These are phyloP conservation scores for Penicillium daleae DNA, from an alignment of 495 filamentous ascomycete genomes.

Conservation along the genomic window DNA sequence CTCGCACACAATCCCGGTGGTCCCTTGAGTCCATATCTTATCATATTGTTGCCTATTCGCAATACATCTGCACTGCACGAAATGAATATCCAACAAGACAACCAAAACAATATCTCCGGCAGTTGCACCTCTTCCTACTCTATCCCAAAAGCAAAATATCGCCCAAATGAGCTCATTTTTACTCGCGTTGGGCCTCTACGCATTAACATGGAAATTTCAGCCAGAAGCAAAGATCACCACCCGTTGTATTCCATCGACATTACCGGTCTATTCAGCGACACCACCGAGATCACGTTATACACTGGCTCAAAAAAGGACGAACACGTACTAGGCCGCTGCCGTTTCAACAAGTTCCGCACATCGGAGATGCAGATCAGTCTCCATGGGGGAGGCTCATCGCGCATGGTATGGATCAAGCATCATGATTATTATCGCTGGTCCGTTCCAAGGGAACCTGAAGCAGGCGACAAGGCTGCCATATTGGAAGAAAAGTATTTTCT, in stretches of 20 bases:
- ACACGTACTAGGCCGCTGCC: not conserved
- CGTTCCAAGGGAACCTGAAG: not conserved
- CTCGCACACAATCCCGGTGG: too few species aligned
- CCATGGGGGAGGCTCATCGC: not conserved
- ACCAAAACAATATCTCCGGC: not conserved
- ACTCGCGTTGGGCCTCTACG: not conserved
- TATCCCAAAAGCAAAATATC: not conserved
- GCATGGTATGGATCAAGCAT: not conserved
- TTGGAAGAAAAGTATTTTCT: not conserved
- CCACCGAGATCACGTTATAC: not conserved
- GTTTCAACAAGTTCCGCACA: not conserved
- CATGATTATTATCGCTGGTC: not conserved
- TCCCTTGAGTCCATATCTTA: not conserved
- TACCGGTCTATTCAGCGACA: not conserved
- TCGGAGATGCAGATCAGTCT: not conserved
- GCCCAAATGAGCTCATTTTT: not conserved
- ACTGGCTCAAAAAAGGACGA: not conserved
- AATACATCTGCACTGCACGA: not conserved
- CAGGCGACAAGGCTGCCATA: not conserved
- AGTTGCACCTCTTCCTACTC: not conserved
- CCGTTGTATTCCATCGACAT: not conserved
- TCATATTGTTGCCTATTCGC: not conserved
- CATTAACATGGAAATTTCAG: not conserved
- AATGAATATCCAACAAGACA: not conserved
- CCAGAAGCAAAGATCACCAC: not conserved